phyloP scores from a whole-genome alignment of 345 rosid species.

The Turnera subulata region DNA sequence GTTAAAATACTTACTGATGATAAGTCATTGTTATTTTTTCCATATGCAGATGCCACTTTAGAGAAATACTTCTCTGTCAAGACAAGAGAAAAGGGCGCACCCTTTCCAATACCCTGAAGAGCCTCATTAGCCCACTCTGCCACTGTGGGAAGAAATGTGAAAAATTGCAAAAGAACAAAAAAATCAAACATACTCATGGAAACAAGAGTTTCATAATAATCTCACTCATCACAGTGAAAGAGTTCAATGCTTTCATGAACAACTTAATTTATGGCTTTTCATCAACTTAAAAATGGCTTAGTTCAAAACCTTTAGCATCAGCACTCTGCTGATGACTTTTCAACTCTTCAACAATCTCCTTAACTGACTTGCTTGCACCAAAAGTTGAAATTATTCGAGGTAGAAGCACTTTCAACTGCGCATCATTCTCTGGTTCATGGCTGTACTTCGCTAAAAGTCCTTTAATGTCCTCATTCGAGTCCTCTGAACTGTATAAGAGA shows the following conservation, averaged over 20 bases:
- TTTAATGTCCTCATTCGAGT: conserved; percentile 55
- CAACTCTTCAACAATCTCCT: conserved; percentile 64
- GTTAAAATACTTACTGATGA: conserved; percentile 47
- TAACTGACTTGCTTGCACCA: conserved; percentile 50
- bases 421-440: conserved; percentile 52
- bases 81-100: conserved; percentile 91
- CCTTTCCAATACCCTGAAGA: conserved; percentile 72
- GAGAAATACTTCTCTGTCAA: conserved; percentile 69
- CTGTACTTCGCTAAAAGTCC: conserved; percentile 53
- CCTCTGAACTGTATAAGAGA: conserved; percentile 50
- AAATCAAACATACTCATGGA: neutral
- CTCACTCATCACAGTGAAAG: neutral
- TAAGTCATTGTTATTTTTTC: conserved; percentile 47
- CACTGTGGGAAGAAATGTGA: conserved; percentile 35
- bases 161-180: neutral
- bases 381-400: conserved; percentile 73
- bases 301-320: conserved; percentile 52
- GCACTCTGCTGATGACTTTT: conserved; percentile 55
- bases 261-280: neutral
- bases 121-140: conserved; percentile 85
- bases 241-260: too few relatives aligned
- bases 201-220: neutral
- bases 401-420: conserved; percentile 54
- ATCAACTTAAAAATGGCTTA: neutral
- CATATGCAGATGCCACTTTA: conserved; percentile 61